These are phyloP conservation scores for Botrytis fragariae DNA, from an alignment of 2,329 filamentous ascomycete species.

Conservation along the genomic window DNA sequence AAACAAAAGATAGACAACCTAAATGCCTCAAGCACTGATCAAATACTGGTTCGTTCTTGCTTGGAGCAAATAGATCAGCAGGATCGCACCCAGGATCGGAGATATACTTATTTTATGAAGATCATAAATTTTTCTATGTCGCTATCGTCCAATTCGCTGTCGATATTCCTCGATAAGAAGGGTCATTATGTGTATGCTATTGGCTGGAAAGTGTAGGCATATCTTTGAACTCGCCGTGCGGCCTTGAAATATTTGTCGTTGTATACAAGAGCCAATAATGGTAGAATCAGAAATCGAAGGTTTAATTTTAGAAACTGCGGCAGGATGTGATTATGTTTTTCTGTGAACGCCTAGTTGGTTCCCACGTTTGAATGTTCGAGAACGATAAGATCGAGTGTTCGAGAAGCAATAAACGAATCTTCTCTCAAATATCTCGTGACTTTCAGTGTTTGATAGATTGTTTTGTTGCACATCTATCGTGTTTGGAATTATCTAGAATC, in stretches of 20 bases:
- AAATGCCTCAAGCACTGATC: background rate
- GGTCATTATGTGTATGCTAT: background rate
- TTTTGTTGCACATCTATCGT: slow-evolving; percentile 5
- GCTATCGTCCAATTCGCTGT: too few species aligned
- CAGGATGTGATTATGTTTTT: background rate
- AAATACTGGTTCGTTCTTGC: background rate
- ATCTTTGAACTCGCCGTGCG: background rate
- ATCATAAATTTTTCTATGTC: background rate
- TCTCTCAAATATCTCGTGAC: background rate
- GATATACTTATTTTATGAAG: too few species aligned
- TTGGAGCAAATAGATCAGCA: background rate
- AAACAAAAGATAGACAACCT: background rate
- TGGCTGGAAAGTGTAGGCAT: background rate
- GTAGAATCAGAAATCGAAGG: background rate
- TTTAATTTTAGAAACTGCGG: background rate
- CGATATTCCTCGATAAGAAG: background rate
- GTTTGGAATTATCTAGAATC: slow-evolving; percentile 12
- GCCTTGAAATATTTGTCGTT: too few species aligned
- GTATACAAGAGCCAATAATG: too few species aligned
- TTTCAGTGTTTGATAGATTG: background rate
- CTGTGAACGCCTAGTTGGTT: background rate
- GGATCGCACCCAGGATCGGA: background rate
- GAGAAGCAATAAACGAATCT: background rate
- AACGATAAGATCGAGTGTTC: background rate
- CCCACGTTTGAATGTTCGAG: background rate